Evolutionary conservation across 202 grass and related monocot species (phyloP).

Genomic region (Schoenoplectus tabernaemontani): DNA sequence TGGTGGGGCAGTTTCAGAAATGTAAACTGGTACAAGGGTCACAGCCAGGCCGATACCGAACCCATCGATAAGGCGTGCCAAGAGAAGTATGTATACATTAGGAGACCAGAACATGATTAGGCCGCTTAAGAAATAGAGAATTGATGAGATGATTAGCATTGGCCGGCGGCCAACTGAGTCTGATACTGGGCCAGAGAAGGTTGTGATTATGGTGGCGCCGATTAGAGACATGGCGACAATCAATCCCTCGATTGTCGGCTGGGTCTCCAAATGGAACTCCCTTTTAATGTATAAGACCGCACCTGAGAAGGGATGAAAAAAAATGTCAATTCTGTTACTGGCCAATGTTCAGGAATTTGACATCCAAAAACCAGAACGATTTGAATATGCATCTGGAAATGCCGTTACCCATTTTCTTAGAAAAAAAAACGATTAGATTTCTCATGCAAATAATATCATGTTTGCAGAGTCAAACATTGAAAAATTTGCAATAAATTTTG

Average conservation of each 20-base stretch:
- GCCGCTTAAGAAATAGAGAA: conserved; percentile 40
- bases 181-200: conserved; percentile 66
- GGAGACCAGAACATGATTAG: conserved; percentile 70
- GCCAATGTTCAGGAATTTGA: not conserved
- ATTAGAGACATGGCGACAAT: conserved; percentile 59
- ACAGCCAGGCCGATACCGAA: conserved; percentile 51
- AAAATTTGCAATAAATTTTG: not conserved
- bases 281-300: conserved; percentile 71
- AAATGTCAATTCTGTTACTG: not conserved
- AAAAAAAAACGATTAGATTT: not conserved
- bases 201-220: conserved; percentile 66
- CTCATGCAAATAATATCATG: not conserved
- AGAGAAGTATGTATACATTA: conserved; percentile 44
- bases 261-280: conserved; percentile 44
- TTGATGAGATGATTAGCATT: conserved; percentile 52
- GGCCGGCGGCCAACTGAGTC: conserved; percentile 41
- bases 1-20: conserved; percentile 53
- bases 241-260: conserved; percentile 49
- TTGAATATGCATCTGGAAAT: not conserved
- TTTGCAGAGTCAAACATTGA: not conserved
- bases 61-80: conserved; percentile 45
- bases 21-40: conserved; percentile 66
- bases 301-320: conserved; percentile 9
- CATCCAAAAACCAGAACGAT: not conserved
- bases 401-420: not conserved